Percentiles rank a stretch among this genome's conserved stretches.
Conservation (phyloP, 2,329 filamentous ascomycete genomes). For the Triangularia setosa region DNA sequence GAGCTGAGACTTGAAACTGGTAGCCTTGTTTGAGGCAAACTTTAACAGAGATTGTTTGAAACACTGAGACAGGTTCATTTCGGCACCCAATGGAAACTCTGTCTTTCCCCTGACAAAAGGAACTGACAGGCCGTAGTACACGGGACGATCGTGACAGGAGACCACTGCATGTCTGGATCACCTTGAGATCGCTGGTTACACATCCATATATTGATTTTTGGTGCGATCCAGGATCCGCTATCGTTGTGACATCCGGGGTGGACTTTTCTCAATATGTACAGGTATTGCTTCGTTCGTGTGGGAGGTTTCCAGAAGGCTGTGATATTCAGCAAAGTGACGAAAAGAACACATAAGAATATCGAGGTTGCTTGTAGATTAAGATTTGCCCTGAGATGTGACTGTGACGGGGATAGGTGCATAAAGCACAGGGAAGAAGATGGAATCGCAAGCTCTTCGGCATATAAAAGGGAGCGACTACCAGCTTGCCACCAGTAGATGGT, state of each 20-base stretch:
- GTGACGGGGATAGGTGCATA: too few relatives aligned
- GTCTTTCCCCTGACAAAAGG: neutral
- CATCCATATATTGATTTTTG: neutral
- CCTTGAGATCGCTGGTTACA: neutral
- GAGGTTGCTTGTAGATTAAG: neutral
- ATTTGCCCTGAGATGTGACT: neutral
- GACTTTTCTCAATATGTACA: neutral
- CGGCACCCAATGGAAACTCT: neutral
- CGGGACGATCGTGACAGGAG: neutral
- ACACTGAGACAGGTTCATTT: neutral
- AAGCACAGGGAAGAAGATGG: too few relatives aligned
- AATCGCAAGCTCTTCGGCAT: too few relatives aligned
- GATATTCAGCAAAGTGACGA: too few relatives aligned
- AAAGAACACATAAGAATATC: neutral
- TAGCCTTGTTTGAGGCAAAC: neutral
- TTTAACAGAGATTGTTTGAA: neutral
- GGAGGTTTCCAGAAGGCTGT: neutral
- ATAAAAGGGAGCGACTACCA: neutral
- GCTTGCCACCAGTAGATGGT: neutral
- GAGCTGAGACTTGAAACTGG: too few relatives aligned
- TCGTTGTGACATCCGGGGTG: neutral
- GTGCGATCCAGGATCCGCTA: neutral
- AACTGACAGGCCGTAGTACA: neutral
- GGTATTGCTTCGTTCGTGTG: neutral
- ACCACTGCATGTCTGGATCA: neutral